Evolutionary conservation across 371 early-diverging fungal species (phyloP), one percentile per base, ranked within the genome.

Genomic region (Mucor saturninus): DNA sequence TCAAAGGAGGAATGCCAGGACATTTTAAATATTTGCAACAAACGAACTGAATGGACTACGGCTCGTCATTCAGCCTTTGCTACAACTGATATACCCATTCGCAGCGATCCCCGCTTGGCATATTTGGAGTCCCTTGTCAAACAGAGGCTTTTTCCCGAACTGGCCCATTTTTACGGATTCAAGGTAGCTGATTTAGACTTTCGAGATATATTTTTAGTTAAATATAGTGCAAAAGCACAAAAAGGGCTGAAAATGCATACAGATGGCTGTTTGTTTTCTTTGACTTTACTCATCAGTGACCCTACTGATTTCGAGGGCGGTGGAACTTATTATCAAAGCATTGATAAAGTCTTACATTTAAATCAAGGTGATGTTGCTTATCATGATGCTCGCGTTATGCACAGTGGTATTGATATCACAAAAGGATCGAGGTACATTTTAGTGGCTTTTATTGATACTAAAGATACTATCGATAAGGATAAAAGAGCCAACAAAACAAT

Each of bases 381-480:
- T 26, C 86, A 86, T 60, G 84, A 80, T 52, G 80, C 84, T 26
- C 71, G 67, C 29, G 65, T 86, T 8, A 58, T 66, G 54, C 86
- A 86, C 69, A 67, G 74, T 21, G 86, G 86, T 7, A 57, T 78
- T 13, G 78, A 74, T 35, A 81, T 87, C 30, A 73, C 70, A 5
- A 50, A 56, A 42, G 86, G 87, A 3, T 52, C 62, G 11, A 70
- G 87, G 0, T 69, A 79, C 31, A 74, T 87, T 10, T 42, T 83
- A 48, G 87, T 87, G 5, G 87, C 79, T 2, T 87, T 87, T 67
- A 75, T 87, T 32, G 87, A 87, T 63, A 86, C 85, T 0, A 56
- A 62, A 1, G 83, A 82, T 52, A 81, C 83, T 8, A 56, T 77
- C 14, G 54, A 49, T 31, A 76, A 79, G 51, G 75, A 76, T 28